phyloP scores from a whole-genome alignment of 805 yeast species.

The Myxozyma melibiosi region DNA sequence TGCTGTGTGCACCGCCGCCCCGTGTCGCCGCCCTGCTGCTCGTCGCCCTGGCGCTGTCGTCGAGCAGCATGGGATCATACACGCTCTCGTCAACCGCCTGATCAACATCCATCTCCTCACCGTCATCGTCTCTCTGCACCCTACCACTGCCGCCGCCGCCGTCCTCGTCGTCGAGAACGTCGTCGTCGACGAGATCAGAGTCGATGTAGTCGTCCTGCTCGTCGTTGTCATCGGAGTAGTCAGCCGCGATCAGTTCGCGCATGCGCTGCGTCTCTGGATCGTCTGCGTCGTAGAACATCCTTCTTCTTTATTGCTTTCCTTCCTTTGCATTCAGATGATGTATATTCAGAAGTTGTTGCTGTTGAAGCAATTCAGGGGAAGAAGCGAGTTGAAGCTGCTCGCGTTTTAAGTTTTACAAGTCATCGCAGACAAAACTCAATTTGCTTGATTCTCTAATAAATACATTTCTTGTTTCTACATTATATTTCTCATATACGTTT shows the following conservation, averaged over 20 bases:
- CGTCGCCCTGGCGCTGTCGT: no score
- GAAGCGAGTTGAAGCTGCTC: no score
- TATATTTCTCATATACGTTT: background rate
- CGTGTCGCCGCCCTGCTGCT: background rate
- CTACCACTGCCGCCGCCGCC: background rate
- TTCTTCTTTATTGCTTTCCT: background rate
- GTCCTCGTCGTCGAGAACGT: slow-evolving; percentile 37
- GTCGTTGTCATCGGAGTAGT: slow-evolving; percentile 21
- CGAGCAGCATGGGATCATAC: slow-evolving; percentile 12
- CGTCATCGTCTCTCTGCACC: background rate
- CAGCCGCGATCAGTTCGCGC: slow-evolving; percentile 28
- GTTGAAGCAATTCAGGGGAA: no score
- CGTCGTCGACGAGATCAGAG: slow-evolving; percentile 36
- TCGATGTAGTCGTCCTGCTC: slow-evolving; percentile 36
- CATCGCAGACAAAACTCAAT: background rate
- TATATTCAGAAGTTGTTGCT: no score
- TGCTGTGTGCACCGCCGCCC: no score
- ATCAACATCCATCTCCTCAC: background rate
- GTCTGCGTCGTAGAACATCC: slow-evolving; percentile 19
- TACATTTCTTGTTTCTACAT: no score
- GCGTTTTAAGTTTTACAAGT: background rate
- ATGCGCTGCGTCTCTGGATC: slow-evolving; percentile 26
- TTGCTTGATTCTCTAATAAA: background rate
- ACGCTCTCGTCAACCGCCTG: background rate
- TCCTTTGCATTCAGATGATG: no score